Evolutionary conservation across 345 rosid genomes (phyloP), one percentile per base, ranked within the genome.

Genomic region (Citrus mangshanensis): DNA sequence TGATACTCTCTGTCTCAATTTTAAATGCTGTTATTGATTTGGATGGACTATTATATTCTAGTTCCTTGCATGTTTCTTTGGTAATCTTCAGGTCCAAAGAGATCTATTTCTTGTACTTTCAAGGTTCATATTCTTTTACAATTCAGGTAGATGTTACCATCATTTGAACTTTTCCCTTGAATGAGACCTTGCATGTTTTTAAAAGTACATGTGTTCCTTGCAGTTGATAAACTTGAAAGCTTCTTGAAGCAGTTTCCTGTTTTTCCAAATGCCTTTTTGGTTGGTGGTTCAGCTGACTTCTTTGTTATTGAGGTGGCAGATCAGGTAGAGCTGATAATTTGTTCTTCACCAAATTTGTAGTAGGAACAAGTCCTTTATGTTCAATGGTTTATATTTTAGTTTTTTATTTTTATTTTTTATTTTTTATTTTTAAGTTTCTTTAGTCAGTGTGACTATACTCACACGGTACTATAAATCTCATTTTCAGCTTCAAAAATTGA

Each of bases 261-360:
- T 77, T 94, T 96, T 73, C 91, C 93, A 59, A 96, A 94, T 83
- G 93, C 97, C 71, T 94, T 97, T 85, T 87, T 94, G 85, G 79
- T 93, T 81, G 98, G 98, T 65, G 88, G 98, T 79, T 87, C 99
- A 1, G 92, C 90, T 70, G 99, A 97, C 79, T 86, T 92, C 85
- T 88, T 97, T 84, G 98, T 97, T 63, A 94, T 89, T 63, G 99
- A 97, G 85, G 91, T 94, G 71, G 81, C 99, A 32, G 98, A 97
- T 77, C 99, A 97, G 95, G 99, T 94, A 87, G 55, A 46, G n/a
- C 24, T 70, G 16, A 30, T 35, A 70, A 27, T 21, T 40, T 49
- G 21, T 82, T 28, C n/a, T 61, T 42, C 13, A 6, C n/a, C 21
- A 19, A 59, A 24, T 9, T 18, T 54, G 7, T 5, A 54, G 22